These are phyloP conservation scores for Hanseniaspora occidentalis DNA, from an alignment of 805 yeast species.

Conservation along the genomic window DNA sequence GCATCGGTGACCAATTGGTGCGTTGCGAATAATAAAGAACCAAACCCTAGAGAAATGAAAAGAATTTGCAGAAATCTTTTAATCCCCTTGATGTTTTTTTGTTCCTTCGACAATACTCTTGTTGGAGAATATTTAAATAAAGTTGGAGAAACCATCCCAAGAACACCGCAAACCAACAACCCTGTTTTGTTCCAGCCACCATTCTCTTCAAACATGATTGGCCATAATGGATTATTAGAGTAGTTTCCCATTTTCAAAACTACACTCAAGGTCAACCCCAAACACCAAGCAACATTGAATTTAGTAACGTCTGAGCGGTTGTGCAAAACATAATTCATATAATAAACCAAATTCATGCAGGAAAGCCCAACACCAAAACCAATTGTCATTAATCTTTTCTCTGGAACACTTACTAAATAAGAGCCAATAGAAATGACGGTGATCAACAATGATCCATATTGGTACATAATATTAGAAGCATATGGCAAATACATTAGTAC, in stretches of 20 bases:
- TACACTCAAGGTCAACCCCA: slow-evolving; percentile 67
- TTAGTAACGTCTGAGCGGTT: slow-evolving; percentile 18
- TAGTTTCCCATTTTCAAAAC: slow-evolving; percentile 62
- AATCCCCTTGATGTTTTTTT: not conserved
- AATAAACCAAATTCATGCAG: slow-evolving; percentile 44
- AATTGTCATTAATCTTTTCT: slow-evolving; percentile 48
- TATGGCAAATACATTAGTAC: slow-evolving; percentile 37
- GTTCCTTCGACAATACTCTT: slow-evolving; percentile 8
- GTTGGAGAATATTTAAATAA: slow-evolving; percentile 13
- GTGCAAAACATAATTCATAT: slow-evolving; percentile 27
- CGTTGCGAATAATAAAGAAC: slow-evolving; percentile 57
- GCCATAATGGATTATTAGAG: slow-evolving; percentile 94
- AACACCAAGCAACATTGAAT: slow-evolving; percentile 17
- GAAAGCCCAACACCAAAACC: slow-evolving; percentile 58
- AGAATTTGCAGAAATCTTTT: slow-evolving; percentile 9
- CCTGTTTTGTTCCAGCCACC: slow-evolving; percentile 81
- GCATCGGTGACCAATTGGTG: slow-evolving; percentile 74
- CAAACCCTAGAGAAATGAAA: slow-evolving; percentile 48
- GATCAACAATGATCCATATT: slow-evolving; percentile 29
- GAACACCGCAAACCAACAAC: slow-evolving; percentile 39
- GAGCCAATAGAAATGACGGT: slow-evolving; percentile 59
- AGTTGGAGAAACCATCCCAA: slow-evolving; percentile 37
- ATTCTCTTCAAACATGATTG: slow-evolving; percentile 71
- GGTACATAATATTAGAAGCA: slow-evolving; percentile 15
- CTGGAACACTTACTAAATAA: slow-evolving; percentile 56